These are phyloP conservation scores for Naganishia randhawae DNA, from an alignment of 768 basidiomycete genomes.

Conservation along the genomic window DNA sequence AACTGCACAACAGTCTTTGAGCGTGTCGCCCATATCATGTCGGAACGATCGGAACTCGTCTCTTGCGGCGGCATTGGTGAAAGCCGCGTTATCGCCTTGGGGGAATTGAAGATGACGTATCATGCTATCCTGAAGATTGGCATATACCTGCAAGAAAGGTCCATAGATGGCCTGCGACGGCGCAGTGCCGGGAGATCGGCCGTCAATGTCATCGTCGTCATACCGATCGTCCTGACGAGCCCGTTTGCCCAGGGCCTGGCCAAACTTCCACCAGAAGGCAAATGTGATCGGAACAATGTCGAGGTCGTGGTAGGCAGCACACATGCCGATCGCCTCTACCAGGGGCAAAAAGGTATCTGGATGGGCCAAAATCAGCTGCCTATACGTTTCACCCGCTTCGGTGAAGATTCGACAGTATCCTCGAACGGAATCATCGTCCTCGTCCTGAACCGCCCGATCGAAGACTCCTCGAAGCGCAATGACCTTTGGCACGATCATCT, in stretches of 20 bases:
- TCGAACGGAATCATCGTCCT: constrained; percentile 81
- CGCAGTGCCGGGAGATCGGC: constrained; percentile 47
- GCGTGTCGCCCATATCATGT: constrained; percentile 97
- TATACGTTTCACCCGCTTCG: constrained; percentile 97
- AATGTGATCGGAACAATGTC: constrained; percentile 97
- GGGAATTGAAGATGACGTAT: constrained; percentile 91
- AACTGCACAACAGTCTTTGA: constrained; percentile 96
- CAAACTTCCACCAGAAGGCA: constrained; percentile 95
- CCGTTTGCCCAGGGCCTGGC: constrained; percentile 79
- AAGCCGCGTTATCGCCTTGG: constrained; percentile 55
- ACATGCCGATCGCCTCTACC: constrained; percentile 88
- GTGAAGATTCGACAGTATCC: constrained; percentile 87
- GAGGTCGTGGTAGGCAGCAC: constrained; percentile 85
- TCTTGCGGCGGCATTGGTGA: constrained; percentile 71
- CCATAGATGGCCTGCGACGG: constrained; percentile 25
- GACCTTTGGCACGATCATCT: constrained; percentile 80
- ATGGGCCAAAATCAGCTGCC: constrained; percentile 78
- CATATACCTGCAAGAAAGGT: constrained; percentile 78
- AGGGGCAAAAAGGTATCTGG: constrained; percentile 89
- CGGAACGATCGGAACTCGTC: constrained; percentile 93
- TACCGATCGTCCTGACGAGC: constrained; percentile 57
- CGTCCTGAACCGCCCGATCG: constrained; percentile 55
- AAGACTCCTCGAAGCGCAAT: constrained; percentile 68
- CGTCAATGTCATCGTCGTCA: constrained; percentile 6
- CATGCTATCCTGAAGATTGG: constrained; percentile 74